Percentiles rank a stretch among this genome's conserved stretches.
Evolutionary conservation across 345 rosid species (phyloP).

Genomic region (Corchorus capsularis): DNA sequence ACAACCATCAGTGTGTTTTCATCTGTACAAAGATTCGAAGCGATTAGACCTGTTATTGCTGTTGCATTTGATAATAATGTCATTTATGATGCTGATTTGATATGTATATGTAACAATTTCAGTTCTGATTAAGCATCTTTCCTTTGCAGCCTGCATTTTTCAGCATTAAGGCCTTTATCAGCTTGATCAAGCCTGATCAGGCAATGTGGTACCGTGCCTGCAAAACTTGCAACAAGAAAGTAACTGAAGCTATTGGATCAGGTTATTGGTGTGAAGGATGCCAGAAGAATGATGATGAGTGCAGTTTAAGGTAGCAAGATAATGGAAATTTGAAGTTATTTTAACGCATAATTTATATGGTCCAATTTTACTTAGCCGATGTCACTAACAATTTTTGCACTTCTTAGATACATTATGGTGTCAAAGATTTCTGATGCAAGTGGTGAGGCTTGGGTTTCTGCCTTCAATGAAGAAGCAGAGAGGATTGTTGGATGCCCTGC

Average conservation of each 20-base stretch:
- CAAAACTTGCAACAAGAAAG: slow-evolving; percentile 93
- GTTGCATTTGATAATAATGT: neutral
- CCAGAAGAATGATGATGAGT: slow-evolving; percentile 82
- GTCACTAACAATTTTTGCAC: neutral
- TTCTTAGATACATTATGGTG: slow-evolving; percentile 71
- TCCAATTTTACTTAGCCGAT: neutral
- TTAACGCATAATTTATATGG: neutral
- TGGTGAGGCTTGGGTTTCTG: slow-evolving; percentile 78
- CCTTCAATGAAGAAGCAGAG: slow-evolving; percentile 85
- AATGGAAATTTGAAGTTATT: neutral
- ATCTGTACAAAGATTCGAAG: neutral
- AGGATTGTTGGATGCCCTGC: slow-evolving; percentile 75
- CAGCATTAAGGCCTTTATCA: slow-evolving; percentile 63
- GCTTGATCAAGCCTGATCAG: slow-evolving; percentile 87
- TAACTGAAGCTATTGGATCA: slow-evolving; percentile 79
- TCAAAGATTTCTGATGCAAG: slow-evolving; percentile 68
- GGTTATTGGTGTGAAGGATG: slow-evolving; percentile 99
- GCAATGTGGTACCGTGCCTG: slow-evolving; percentile 97
- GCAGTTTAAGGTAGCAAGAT: slow-evolving; percentile 60
- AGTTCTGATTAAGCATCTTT: neutral
- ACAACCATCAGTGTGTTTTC: neutral
- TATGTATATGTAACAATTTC: neutral
- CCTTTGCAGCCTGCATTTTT: slow-evolving; percentile 69
- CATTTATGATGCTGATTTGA: neutral
- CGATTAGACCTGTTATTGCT: neutral